Evolutionary conservation across 208 protist genomes (phyloP).

Genomic region (Crithidia sp.): DNA sequence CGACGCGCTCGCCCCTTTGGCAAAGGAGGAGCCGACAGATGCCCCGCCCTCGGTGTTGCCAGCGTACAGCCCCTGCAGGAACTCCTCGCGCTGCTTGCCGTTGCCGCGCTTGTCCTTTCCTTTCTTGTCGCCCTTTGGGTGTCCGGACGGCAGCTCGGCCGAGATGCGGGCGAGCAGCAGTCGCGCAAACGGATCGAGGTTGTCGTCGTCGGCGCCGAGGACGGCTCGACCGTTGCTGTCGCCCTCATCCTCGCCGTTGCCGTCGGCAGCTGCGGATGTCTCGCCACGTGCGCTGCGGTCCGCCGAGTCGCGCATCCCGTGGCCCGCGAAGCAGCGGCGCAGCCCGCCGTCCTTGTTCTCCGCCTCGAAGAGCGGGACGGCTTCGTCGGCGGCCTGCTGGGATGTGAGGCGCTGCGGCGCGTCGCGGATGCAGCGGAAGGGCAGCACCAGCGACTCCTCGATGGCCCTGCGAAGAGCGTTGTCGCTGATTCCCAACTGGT

Average conservation of each 20-base stretch:
- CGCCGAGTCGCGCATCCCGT: constrained; percentile 42
- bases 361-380: constrained; percentile 32
- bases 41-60: neutral
- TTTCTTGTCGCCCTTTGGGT: constrained; percentile 23
- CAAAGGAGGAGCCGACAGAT: neutral
- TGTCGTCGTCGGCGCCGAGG: constrained; percentile 20
- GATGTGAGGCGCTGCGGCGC: constrained; percentile 36
- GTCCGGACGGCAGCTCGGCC: constrained; percentile 10
- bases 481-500: constrained; percentile 41
- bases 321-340: constrained; percentile 36
- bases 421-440: constrained; percentile 62
- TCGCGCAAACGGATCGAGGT: constrained; percentile 35
- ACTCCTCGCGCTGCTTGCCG: constrained; percentile 9
- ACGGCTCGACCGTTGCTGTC: neutral
- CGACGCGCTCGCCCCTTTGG: constrained; percentile 15
- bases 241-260: constrained; percentile 7
- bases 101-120: constrained; percentile 4
- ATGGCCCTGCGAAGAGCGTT: constrained; percentile 73
- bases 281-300: constrained; percentile 28
- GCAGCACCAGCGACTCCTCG: constrained; percentile 61
- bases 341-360: constrained; percentile 40
- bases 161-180: constrained; percentile 34
- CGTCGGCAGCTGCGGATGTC: neutral
- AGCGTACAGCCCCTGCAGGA: neutral
- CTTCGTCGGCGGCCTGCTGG: constrained; percentile 20